Conservation (phyloP, 768 basidiomycete species). For the Lanmaoa rubissima region DNA sequence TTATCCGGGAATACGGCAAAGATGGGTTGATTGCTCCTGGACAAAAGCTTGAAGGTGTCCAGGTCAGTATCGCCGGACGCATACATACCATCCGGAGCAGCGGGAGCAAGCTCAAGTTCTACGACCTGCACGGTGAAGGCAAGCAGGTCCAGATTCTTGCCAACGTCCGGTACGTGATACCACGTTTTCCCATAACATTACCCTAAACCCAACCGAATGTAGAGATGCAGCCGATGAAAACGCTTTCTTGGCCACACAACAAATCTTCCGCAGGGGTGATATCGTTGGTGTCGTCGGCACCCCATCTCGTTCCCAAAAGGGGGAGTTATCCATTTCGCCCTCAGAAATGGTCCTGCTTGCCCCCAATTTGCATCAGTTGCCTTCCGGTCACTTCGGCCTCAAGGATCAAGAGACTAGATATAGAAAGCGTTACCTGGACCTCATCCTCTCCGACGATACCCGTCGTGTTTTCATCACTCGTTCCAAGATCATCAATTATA, state of each 20-base stretch:
- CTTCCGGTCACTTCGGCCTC: slow-evolving; percentile 87
- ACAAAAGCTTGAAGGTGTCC: slow-evolving; percentile 54
- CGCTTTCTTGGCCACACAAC: slow-evolving; percentile 69
- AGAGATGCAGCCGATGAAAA: slow-evolving; percentile 64
- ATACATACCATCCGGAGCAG: slow-evolving; percentile 87
- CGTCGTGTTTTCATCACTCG: slow-evolving; percentile 90
- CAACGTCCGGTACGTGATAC: slow-evolving; percentile 63
- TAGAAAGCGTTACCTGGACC: slow-evolving; percentile 97
- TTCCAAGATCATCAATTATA: slow-evolving; percentile 86
- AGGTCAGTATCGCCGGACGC: slow-evolving; percentile 80
- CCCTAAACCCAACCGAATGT: slow-evolving; percentile 17
- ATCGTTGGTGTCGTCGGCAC: slow-evolving; percentile 90
- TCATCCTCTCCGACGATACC: slow-evolving; percentile 90
- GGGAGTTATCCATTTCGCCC: slow-evolving; percentile 89
- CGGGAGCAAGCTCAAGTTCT: slow-evolving; percentile 85
- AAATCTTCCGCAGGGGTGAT: slow-evolving; percentile 91
- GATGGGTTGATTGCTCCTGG: slow-evolving; percentile 72
- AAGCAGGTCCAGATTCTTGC: slow-evolving; percentile 95
- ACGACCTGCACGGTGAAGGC: slow-evolving; percentile 92
- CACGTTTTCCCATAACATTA: background rate
- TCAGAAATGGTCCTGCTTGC: slow-evolving; percentile 82
- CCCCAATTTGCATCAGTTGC: slow-evolving; percentile 95
- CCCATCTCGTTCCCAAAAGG: slow-evolving; percentile 92
- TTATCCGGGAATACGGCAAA: slow-evolving; percentile 67
- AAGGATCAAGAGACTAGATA: slow-evolving; percentile 98